Percentiles rank a stretch among this genome's conserved stretches.
Evolutionary conservation across 1,139 yeast species (phyloP).

Genomic region (Saccharomyces hybrid): DNA sequence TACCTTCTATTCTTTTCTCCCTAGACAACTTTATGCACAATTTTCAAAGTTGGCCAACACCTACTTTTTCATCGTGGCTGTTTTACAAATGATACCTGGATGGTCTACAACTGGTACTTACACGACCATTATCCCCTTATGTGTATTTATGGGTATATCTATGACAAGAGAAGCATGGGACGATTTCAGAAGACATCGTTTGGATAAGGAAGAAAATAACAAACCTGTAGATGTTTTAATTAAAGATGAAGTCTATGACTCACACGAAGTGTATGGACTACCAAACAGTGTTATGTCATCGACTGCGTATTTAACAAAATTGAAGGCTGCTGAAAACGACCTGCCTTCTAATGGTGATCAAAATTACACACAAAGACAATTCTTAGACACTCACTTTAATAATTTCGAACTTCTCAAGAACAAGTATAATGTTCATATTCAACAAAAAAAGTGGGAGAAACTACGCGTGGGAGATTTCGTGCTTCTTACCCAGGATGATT

Average conservation of each 20-base stretch:
- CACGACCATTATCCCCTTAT: constrained; percentile 84
- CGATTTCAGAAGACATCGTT: constrained; percentile 79
- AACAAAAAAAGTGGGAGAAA: constrained; percentile 54
- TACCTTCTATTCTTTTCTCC: constrained; percentile 71
- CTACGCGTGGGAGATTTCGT: constrained; percentile 81
- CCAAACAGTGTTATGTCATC: constrained; percentile 3
- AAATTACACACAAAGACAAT: neutral
- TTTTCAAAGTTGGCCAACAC: constrained; percentile 89
- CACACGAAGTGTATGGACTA: constrained; percentile 1
- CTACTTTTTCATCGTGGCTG: constrained; percentile 77
- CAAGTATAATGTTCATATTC: constrained; percentile 27
- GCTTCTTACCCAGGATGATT: constrained; percentile 66
- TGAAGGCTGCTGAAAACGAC: neutral
- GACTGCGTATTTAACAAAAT: constrained; percentile 1
- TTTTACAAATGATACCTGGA: constrained; percentile 90
- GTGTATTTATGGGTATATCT: constrained; percentile 83
- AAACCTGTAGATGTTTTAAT: constrained; percentile 38
- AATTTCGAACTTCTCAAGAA: constrained; percentile 23
- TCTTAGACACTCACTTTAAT: constrained; percentile 15
- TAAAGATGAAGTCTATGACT: constrained; percentile 9
- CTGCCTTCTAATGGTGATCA: neutral
- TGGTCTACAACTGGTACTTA: constrained; percentile 98
- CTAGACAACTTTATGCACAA: constrained; percentile 83
- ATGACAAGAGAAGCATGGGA: constrained; percentile 91
- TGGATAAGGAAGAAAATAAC: constrained; percentile 80